These are phyloP conservation scores for Celoporthe dispersa DNA, from an alignment of 2,329 filamentous ascomycete species.

Conservation along the genomic window DNA sequence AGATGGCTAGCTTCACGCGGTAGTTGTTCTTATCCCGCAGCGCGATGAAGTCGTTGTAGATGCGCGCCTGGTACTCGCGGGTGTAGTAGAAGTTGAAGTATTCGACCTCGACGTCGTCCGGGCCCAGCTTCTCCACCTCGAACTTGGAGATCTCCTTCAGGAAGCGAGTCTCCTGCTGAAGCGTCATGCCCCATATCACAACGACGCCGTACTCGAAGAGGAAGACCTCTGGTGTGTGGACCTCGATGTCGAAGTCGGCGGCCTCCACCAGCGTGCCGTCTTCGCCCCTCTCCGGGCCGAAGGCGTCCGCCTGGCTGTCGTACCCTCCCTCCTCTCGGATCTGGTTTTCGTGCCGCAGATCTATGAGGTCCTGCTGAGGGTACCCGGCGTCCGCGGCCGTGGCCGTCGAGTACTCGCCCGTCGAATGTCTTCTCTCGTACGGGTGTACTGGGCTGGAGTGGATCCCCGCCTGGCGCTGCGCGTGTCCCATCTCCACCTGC, in stretches of 20 bases:
- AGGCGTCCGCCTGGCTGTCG: conserved; percentile 41
- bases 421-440: conserved; percentile 74
- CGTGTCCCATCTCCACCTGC: conserved; percentile 35
- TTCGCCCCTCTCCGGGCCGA: conserved; percentile 35
- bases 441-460: conserved; percentile 46
- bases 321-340: conserved; percentile 33
- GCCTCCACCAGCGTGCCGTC: conserved; percentile 43
- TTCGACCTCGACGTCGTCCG: conserved; percentile 91
- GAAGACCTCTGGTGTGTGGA: conserved; percentile 94
- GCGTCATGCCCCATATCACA: conserved; percentile 97
- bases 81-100: conserved; percentile 99
- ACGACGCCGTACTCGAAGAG: conserved; percentile 97
- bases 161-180: conserved; percentile 87
- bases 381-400: conserved; percentile 42
- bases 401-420: conserved; percentile 56
- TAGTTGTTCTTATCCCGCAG: conserved; percentile 93
- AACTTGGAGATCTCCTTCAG: conserved; percentile 94
- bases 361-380: conserved; percentile 66
- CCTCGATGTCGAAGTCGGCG: conserved; percentile 80
- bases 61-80: conserved; percentile 93
- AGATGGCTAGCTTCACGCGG: conserved; percentile 97
- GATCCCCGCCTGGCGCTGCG: conserved; percentile 36
- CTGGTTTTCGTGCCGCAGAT: conserved; percentile 53
- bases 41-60: conserved; percentile 99
- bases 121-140: conserved; percentile 84